These are phyloP conservation scores for Phialemoniopsis sp. DNA, from an alignment of 2,329 filamentous ascomycete species.

Conservation along the genomic window DNA sequence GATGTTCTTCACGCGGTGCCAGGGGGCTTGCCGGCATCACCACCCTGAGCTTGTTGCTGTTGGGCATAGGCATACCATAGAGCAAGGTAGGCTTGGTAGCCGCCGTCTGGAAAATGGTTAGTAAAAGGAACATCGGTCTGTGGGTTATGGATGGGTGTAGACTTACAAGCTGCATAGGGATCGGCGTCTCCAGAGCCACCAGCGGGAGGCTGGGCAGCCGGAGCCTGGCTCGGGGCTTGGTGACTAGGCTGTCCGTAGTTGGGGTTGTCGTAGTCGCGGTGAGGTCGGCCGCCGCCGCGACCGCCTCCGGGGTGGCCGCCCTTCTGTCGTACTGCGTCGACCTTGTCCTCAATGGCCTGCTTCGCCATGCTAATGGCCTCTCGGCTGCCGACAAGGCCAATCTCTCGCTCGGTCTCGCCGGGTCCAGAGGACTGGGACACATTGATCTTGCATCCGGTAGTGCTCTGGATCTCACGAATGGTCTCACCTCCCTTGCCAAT, in stretches of 20 bases:
- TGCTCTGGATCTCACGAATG: constrained; percentile 88
- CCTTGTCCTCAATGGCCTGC: constrained; percentile 80
- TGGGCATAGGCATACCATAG: constrained; percentile 58
- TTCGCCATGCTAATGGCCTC: constrained; percentile 80
- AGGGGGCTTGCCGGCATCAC: too few species aligned
- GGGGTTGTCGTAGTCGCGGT: constrained; percentile 52
- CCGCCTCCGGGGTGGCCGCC: constrained; percentile 42
- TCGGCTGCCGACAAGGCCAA: constrained; percentile 74
- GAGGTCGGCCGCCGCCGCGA: constrained; percentile 32
- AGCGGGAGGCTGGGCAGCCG: constrained; percentile 28
- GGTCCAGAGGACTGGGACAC: constrained; percentile 78
- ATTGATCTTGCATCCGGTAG: constrained; percentile 90
- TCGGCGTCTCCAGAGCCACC: constrained; percentile 51
- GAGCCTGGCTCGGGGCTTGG: constrained; percentile 33
- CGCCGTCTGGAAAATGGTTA: constrained; percentile 56
- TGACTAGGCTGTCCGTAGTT: constrained; percentile 48
- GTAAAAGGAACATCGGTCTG: constrained; percentile 8
- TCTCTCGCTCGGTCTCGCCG: constrained; percentile 77
- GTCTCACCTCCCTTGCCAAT: constrained; percentile 93
- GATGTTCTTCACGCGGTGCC: too few species aligned
- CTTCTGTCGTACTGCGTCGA: constrained; percentile 71
- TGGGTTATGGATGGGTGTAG: neutral
- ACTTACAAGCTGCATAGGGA: constrained; percentile 72
- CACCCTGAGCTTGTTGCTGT: too few species aligned
- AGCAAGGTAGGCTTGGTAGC: constrained; percentile 75